Evolutionary conservation across 2,329 filamentous ascomycete genomes (phyloP), one percentile per base, ranked within the genome.

Genomic region (Pyricularia pennisetigena): DNA sequence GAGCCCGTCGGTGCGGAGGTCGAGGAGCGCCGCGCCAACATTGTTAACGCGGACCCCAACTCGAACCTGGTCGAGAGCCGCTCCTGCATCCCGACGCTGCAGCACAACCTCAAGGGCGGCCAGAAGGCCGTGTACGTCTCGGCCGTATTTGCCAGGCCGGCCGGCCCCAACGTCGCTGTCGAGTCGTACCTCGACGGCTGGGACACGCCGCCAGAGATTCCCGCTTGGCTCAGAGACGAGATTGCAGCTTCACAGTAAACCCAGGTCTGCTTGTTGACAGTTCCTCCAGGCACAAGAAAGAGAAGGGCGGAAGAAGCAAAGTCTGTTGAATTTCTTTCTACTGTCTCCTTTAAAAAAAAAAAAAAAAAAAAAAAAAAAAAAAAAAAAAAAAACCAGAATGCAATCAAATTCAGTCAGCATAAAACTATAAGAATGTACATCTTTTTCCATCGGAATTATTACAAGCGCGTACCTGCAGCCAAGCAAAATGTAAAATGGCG

Each of bases 41-140:
- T 92, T 29, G 86, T 93, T 65, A 88, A 92, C 69, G 89, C 90
- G 12, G 91, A 94, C 75, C 90, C 91, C 7, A 93, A 94, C 78
- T 90, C 88, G 65, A 94, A 94, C 77, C 78, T 94, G 41, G 82
- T 93, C 2, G 88, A 92, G 78, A 87, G 88, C 69, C 81, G 91
- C 69, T 92, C 89, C 4, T 83, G 90, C 61, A 85, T 94, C 72
- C 91, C 91, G 28, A 88, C 88, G 32, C 77, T 94, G 73, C 85
- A 88, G 74, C 82, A 85, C 70, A 87, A 86, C 29, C 75, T 93
- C 49, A 79, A 79, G 67, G 80, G 82, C 63, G 88, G 85, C 0
- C 80, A 86, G 72, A 83, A 81, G 30, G 82, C 80, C 54, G 92
- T 88, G 88, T 90, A 91, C 74, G 82, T 90, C 3, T 88, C 87